Conservation (phyloP, 441 rosid genomes). For the Populus hybrid region DNA sequence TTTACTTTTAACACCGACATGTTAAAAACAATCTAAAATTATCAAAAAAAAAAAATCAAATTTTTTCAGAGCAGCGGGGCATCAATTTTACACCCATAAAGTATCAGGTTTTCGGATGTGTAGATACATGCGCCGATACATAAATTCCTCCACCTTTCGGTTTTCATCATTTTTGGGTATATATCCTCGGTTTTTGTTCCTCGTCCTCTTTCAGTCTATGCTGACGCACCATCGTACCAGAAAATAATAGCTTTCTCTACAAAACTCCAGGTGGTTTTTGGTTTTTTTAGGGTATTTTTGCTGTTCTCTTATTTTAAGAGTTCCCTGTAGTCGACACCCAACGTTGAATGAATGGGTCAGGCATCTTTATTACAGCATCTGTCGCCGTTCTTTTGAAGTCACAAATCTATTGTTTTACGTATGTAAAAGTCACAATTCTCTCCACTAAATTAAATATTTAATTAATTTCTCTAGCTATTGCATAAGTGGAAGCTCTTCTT, state of each 20-base stretch:
- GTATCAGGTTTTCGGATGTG: background rate
- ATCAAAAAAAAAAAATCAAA: too few species aligned
- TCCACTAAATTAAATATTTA: background rate
- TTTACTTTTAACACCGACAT: too few species aligned
- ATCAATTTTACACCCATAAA: background rate
- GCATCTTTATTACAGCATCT: background rate
- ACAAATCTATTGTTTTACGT: background rate
- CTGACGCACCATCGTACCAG: conserved; percentile 15
- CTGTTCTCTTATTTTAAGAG: background rate
- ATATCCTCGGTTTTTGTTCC: background rate
- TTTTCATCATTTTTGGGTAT: background rate
- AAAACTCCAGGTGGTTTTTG: conserved; percentile 18
- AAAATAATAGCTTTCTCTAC: background rate
- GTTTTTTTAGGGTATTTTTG: background rate
- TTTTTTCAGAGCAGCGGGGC: background rate
- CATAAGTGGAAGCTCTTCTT: background rate
- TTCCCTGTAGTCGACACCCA: background rate
- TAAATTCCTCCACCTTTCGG: too few species aligned
- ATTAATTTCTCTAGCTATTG: background rate
- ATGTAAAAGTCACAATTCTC: background rate
- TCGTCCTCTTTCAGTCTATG: background rate
- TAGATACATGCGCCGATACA: background rate
- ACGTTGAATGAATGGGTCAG: background rate
- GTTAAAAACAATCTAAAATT: too few species aligned
- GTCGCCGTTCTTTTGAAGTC: background rate